Base-by-base conservation (phyloP, 2,329 filamentous ascomycete species). In the Beauveria bassiana region DNA sequence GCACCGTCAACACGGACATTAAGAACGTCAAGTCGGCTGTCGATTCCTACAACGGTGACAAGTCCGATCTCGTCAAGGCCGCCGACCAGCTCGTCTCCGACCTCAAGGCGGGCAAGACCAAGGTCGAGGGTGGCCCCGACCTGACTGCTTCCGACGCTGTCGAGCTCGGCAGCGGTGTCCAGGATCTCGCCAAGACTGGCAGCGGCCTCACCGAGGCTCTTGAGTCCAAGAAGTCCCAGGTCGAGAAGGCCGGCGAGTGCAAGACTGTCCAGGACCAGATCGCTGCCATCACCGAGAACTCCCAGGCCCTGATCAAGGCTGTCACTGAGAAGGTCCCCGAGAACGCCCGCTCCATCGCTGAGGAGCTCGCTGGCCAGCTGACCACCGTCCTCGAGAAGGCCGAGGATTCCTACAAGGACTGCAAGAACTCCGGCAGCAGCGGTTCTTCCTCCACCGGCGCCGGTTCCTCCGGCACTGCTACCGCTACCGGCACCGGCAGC, bases 201-300 rank as follows among this genome's bases (percentile, higher is more conserved):
- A 42, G 18, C 31, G 57, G 31, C 55, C 71, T 86, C 70, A 76
- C 82, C 70, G 79, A 61, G 18, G 22, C 51, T 22, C 58, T 63
- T 3, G 24, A 60, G 9, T 38, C 57, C 61, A 68, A 69, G 66
- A 70, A 69, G 67, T 26, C 61, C 42, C 54, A 64, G 24, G 63
- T 71, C 62, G 57, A 70, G 62, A 64, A 68, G 64, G 67, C 68
- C 56, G 64, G 65, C 62, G 68, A 70, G 20, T 71, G 69, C 65
- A 59, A 63, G 49, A 62, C 68, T 51, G 64, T 70, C 53, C 64
- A 65, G 55, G 63, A 65, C 43, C 62, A 68, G 63, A 58, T 69
- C 12, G 52, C 56, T 31, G 59, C 65, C 55, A 64, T 70, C 51
- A 62, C 59, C 59, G 52, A 34, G 9, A 59, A 59, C 53, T 68